These are phyloP conservation scores for Hevea brasiliensis DNA, from an alignment of 345 rosid genomes.

Conservation along the genomic window DNA sequence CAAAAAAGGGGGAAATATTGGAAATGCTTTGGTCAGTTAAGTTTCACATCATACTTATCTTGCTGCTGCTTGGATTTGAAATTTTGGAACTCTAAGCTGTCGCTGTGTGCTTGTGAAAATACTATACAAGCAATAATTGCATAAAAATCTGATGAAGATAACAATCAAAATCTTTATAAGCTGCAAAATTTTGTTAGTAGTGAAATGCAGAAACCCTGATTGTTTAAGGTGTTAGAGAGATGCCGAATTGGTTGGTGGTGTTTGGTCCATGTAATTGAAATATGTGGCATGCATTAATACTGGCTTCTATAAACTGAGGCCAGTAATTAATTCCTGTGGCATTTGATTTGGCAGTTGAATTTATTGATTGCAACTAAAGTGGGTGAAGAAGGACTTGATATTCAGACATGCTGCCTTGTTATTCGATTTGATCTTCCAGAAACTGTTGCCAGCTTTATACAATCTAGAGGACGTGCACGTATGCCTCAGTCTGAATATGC, in stretches of 20 bases:
- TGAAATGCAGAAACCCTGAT: background rate
- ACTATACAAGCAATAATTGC: background rate
- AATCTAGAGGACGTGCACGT: constrained; percentile 97
- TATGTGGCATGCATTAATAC: background rate
- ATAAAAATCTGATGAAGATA: background rate
- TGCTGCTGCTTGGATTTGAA: background rate
- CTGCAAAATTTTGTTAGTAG: background rate
- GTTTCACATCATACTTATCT: background rate
- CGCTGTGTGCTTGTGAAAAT: background rate
- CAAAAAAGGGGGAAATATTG: background rate
- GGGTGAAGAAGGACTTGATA: constrained; percentile 98
- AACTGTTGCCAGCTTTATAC: constrained; percentile 92
- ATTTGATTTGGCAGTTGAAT: constrained; percentile 69
- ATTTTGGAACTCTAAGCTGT: background rate
- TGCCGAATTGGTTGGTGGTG: background rate
- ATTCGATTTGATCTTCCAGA: constrained; percentile 95
- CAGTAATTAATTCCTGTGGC: background rate
- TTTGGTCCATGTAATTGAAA: background rate
- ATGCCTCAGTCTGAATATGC: constrained; percentile 96
- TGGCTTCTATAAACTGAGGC: background rate
- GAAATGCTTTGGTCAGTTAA: background rate
- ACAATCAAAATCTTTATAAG: background rate
- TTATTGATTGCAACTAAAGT: constrained; percentile 92
- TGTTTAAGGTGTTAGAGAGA: background rate
- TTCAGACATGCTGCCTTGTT: constrained; percentile 96